These are phyloP conservation scores for Cutaneotrichosporon cavernicola DNA, from an alignment of 1,284 basidiomycete species.

Conservation along the genomic window DNA sequence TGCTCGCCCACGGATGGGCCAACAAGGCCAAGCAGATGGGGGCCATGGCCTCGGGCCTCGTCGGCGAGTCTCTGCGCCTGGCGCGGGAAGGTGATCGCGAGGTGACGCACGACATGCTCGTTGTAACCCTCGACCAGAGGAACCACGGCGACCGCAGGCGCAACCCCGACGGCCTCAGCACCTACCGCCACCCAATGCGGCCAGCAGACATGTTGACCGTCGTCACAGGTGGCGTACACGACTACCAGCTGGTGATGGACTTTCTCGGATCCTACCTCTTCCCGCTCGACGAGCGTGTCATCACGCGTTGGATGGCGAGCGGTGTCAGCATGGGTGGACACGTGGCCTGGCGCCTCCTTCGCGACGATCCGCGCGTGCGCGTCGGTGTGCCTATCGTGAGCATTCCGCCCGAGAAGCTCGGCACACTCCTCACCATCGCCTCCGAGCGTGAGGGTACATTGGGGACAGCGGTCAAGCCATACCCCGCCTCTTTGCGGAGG, in stretches of 20 bases:
- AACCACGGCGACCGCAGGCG: constrained; percentile 66
- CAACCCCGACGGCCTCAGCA: constrained; percentile 33
- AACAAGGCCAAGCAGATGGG: constrained; percentile 39
- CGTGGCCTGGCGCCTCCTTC: constrained; percentile 22
- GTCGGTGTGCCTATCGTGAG: constrained; percentile 21
- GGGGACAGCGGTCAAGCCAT: constrained; percentile 15
- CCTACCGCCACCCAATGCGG: constrained; percentile 17
- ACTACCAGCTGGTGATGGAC: constrained; percentile 75
- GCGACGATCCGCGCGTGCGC: constrained; percentile 19
- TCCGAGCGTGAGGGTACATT: constrained; percentile 11
- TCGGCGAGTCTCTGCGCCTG: constrained; percentile 30
- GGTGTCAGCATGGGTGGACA: constrained; percentile 54
- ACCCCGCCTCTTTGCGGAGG: constrained; percentile 8
- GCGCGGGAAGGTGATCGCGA: constrained; percentile 16
- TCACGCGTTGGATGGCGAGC: constrained; percentile 62
- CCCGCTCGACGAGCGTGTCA: constrained; percentile 62
- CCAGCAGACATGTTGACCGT: constrained; percentile 15
- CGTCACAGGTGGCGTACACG: constrained; percentile 61
- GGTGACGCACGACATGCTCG: constrained; percentile 41
- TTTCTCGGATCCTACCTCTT: constrained; percentile 71
- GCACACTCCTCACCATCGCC: constrained; percentile 15
- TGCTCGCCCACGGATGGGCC: constrained; percentile 44
- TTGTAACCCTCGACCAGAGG: constrained; percentile 61
- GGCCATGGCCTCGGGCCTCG: constrained; percentile 38
- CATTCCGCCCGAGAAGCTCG: constrained; percentile 15